Evolutionary conservation across 139 green algal genomes (phyloP), one percentile per base, ranked within the genome.

Genomic region (Medakamo hakoo): DNA sequence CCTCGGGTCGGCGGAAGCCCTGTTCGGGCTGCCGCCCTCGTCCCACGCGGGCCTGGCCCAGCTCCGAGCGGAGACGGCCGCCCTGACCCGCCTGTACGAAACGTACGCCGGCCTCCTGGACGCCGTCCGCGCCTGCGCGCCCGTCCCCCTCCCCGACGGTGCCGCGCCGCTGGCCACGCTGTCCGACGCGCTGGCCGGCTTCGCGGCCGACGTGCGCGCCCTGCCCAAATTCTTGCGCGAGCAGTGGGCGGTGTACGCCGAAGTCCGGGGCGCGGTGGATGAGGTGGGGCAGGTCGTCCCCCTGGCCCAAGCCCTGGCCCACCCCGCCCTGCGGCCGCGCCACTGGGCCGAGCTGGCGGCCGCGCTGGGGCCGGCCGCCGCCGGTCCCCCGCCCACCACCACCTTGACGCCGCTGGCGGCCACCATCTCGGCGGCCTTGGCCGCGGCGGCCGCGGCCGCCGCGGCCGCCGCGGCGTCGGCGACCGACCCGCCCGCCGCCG

Each of bases 21-120:
- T 97, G 49, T 97, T 96, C 77, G 90, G 90, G 18, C 78, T 95
- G 57, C 73, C 76, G 14, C 78, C 94, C 14, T 95, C 89, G 4
- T 69, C 80, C 64, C 94, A 92, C 68, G 82, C 85, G 3, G 89
- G 91, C 73, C 81, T 97, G 63, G 83, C 92, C 75, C 73, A 84
- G 66, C 95, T 83, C 1, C 79, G 95, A 73, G 84, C 89, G 68
- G 85, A 96, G 74, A 77, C 93, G 24, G 25, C 25, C 27, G 85
- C 85, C 76, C 75, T 92, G 29, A 79, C 89, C 75, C 72, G 78
- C 59, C 76, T 92, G 23, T 95, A 95, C 75, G 80, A 57, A n/a
- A n/a, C n/a, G n/a, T n/a, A n/a, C n/a, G n/a, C n/a, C n/a, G n/a
- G n/a, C n/a, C n/a, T n/a, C n/a, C n/a, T n/a, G n/a, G n/a, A n/a